Base-by-base conservation (phyloP, 2,329 filamentous ascomycete genomes). In the Neoscytalidium dimidiatum region DNA sequence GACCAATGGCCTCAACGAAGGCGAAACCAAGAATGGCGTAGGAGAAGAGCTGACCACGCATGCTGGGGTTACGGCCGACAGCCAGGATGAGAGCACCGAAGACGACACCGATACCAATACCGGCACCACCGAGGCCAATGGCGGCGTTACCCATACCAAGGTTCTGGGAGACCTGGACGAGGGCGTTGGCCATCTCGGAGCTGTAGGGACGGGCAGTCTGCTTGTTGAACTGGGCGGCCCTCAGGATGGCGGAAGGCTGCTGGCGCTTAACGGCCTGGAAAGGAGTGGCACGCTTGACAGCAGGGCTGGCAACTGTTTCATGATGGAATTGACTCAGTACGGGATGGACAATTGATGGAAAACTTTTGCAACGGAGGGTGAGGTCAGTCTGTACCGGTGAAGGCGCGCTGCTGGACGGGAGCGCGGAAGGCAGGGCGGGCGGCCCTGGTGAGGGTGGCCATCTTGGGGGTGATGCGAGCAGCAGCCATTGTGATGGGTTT, bases 21-120 rank as follows among this genome's bases (percentile, higher is more conserved):
- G 92, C 92, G 86, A 95, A 95, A 86, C 92, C 92, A 80, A 95
- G 86, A 91, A 95, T 94, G 88, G 92, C 92, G 85, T 95, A 94
- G 74, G 91, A 92, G 91, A 95, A 96, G 79, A 96, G 92, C 88
- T 96, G 92, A 81, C 92, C 92, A 85, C 92, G 90, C 85, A 96
- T 91, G 79, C 90, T 91, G 79, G 92, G 92, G 91, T 96, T 96
- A 86, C 92, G 92, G 86, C 92, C 91, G 81, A 95, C 92, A 85
- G 89, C 89, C 83, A 91, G 89, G 79, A 96, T 87, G 80, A 96
- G 91, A 78, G 91, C 89, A 80, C 90, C 92, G 88, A 96, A 96
- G 80, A 96, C 92, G 80, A 94, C 89, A 87, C 92, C 92, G 84
- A 95, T 96, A 92, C 92, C 92, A 82, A 95, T 92, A 92, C 92